Percentiles rank a stretch among this genome's conserved stretches.
These are phyloP conservation scores for Tardiomyces digboiensis DNA, from an alignment of 1,139 yeast genomes.

Conservation along the genomic window DNA sequence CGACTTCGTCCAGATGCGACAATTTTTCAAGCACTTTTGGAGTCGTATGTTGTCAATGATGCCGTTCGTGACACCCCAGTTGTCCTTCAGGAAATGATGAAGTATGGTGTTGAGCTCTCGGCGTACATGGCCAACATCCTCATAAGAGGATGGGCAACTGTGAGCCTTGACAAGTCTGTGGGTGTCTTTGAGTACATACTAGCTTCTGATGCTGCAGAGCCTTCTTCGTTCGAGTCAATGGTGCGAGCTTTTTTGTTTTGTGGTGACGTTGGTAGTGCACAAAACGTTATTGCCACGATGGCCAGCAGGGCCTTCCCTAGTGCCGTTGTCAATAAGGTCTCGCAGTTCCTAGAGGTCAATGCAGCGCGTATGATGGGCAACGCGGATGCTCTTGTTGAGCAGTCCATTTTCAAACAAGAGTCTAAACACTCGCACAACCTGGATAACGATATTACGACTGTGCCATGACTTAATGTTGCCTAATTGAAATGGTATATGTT, in stretches of 20 bases:
- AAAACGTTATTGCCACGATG: conserved; percentile 20
- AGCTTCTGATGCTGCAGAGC: conserved; percentile 23
- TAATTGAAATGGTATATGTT: too few species aligned
- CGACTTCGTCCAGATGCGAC: conserved; percentile 28
- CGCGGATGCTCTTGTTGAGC: background rate
- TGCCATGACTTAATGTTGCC: background rate
- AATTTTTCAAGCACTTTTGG: conserved; percentile 32
- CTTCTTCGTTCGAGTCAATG: conserved; percentile 29
- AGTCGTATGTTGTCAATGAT: conserved; percentile 28
- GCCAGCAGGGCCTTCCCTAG: conserved; percentile 19
- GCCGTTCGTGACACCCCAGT: conserved; percentile 20
- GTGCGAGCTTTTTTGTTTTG: conserved; percentile 25
- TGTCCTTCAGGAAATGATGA: conserved; percentile 28
- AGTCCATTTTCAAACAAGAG: background rate
- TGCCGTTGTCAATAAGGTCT: conserved; percentile 22
- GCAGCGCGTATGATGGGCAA: background rate
- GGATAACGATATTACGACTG: background rate
- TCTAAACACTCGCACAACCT: background rate
- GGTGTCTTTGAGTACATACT: conserved; percentile 25
- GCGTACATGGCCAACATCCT: conserved; percentile 29
- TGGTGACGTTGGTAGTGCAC: conserved; percentile 19
- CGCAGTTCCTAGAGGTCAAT: background rate
- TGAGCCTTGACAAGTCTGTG: conserved; percentile 22
- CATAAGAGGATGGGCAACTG: conserved; percentile 30
- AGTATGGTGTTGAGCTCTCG: conserved; percentile 24